Evolutionary conservation across 73 alveolate genomes (phyloP), one percentile per base, ranked within the genome.

Genomic region (Paramecium bursaria): DNA sequence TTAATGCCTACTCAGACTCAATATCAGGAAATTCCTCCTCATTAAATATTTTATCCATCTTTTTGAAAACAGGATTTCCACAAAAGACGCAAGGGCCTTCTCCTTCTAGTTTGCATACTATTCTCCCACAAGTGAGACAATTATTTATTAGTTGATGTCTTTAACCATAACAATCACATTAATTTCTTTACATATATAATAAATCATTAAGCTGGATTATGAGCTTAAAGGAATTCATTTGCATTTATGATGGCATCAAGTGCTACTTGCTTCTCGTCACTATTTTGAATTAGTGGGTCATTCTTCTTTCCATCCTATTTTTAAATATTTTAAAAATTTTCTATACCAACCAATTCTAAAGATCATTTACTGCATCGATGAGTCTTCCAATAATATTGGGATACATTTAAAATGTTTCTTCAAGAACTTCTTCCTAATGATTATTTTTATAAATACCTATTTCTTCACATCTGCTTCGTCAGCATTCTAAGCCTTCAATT

Each of bases 1-100:
- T 17, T 10, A 49, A 53, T 13, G 55, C 85, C n/a, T 51, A 21
- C 3, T 79, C 39, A 1, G 74, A 50, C n/a, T 79, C 89, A 54
- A 79, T 53, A 25, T 79, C 85, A 10, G 89, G 89, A 42, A 79
- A 79, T 15, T 61, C 31, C 22, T 54, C 61, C 23, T 79, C 89
- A 55, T 79, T 82, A 9, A 53, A 35, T 0, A 33, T 29, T 3
- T 53, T 14, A 1, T 79, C 89, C 6, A 80, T 82, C 54, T 79
- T 79, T 4, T 48, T 55, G 22, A 54, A 10, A 1, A 79, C 50
- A 33, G 55, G 74, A 42, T 79, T 90, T 50, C 98, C 99, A 76
- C 98, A 95, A 88, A 80, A 75, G 47, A 95, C 86, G 85, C 99
- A 95, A 30, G 94, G 93, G 46, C 97, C 96, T 73, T 91, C 98